phyloP scores from a whole-genome alignment of 495 filamentous ascomycete genomes.

The Trichoderma virens region DNA sequence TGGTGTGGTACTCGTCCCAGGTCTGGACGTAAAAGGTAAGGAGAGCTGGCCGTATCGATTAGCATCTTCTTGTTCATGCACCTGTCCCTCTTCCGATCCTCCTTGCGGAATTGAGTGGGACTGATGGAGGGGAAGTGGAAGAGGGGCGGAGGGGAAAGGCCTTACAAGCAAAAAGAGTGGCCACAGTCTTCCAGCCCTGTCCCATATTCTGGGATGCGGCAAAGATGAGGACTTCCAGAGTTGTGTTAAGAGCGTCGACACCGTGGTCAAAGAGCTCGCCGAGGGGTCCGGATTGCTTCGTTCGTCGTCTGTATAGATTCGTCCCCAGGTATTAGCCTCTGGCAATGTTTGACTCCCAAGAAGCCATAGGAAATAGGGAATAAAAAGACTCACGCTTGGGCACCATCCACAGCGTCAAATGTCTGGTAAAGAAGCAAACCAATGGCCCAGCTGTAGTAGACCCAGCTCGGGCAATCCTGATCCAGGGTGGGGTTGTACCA shows the following conservation, averaged over 20 bases:
- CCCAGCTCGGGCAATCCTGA: conserved; percentile 87
- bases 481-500: conserved; percentile 96
- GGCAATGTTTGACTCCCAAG: neutral
- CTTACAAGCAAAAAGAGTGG: conserved; percentile 76
- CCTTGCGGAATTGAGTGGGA: neutral
- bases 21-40: conserved; percentile 97
- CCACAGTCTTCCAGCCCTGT: conserved; percentile 81
- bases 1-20: conserved; percentile 98
- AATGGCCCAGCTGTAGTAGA: conserved; percentile 83
- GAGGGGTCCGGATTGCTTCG: conserved; percentile 83
- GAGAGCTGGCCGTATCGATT: conserved; percentile 43
- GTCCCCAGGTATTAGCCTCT: conserved; percentile 7
- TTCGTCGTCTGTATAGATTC: conserved; percentile 57
- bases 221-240: conserved; percentile 88
- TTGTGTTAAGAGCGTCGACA: conserved; percentile 93
- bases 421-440: conserved; percentile 96
- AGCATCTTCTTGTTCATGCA: neutral
- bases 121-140: neutral
- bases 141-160: conserved; percentile 4
- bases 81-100: neutral
- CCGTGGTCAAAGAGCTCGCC: conserved; percentile 98
- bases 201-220: conserved; percentile 86
- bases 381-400: conserved; percentile 63
- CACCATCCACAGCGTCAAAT: conserved; percentile 93
- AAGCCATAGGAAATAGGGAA: neutral